Evolutionary conservation across 148 eudicot genomes (phyloP), one percentile per base, ranked within the genome.

Genomic region (Vaccinium vitisidaea): DNA sequence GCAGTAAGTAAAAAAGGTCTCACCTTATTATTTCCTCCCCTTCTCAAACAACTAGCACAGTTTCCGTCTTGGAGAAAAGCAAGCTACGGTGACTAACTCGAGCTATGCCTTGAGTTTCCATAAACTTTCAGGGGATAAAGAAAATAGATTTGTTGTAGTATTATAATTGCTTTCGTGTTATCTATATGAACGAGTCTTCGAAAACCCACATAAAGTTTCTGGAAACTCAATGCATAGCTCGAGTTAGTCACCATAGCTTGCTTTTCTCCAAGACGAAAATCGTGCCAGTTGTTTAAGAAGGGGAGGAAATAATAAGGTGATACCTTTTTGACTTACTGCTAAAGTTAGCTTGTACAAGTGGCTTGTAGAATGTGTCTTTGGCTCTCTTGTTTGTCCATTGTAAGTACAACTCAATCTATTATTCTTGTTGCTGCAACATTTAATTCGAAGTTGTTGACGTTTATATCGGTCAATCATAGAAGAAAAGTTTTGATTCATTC

Each of bases 11-110:
- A 80, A 43, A n/a, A 55, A 71, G 71, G 2, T 80, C 65, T 91
- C 83, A 96, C 99, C 95, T 91, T 84, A 56, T 73, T 46, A 75
- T 80, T 53, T 91, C 95, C 83, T 94, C 94, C 67, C 93, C 94
- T 48, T 80, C 81, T 55, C 81, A 85, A 71, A 70, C 83, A 77
- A 13, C 84, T 77, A 93, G 90, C 46, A 89, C 86, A 36, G 98
- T 95, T 52, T 91, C 98, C 27, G 98, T 88, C 91, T 95, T 95
- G 55, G 99, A 94, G 86, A 94, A 97, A 36, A 97, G 96, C 91
- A 97, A 89, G 83, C 99, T 95, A 82, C 95, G 98, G 81, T 94
- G 89, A 88, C 99, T 95, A 67, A 97, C 98, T 75, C 99, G 98
- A 79, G 96, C 99, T 39, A 97, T 97, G 82, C 93, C 98, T 58